Base-by-base conservation (phyloP, 2,329 filamentous ascomycete species). In the Colletotrichum graminicola region DNA sequence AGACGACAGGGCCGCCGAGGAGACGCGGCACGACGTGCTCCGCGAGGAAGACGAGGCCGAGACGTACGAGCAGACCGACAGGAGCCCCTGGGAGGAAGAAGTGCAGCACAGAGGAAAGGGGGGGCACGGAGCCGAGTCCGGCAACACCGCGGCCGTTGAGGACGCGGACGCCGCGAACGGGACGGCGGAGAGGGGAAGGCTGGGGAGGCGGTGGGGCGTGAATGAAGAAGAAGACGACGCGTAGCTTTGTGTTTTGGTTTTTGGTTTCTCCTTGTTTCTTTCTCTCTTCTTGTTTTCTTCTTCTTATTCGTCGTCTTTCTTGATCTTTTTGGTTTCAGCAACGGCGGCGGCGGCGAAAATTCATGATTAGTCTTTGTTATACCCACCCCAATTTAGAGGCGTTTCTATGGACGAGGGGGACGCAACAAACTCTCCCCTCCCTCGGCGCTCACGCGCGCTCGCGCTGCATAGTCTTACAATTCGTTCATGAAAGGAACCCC, bases 1-100 rank as follows among this genome's bases (percentile, higher is more conserved):
- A 4, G 74, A 75, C 11, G 74, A 72, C 39, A 64, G 73, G 62
- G 56, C 39, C 36, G 52, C 54, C 16, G 70, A 72, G 34, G 74
- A 74, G 68, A 73, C 54, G 54, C 52, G 34, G 47, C 34, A 73
- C 32, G 63, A 59, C 23, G 60, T 67, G 8, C n/a, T 72, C 16
- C 26, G 45, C 8, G 71, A 71, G 41, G 63, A 62, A 18, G 71
- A 73, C n/a, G 71, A 74, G 21, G 59, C 8, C 12, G 59, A 67
- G 29, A 21, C 34, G 29, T 47, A 34, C 5, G 60, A 60, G 26
- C 67, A 63, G 51, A 4, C 49, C 18, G 36, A 43, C 6, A 57
- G 43, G 16, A 54, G n/a, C 21, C 49, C 49, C 5, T 11, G 14
- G 1, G 23, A 26, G n/a, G 36, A 55, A 21, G 57, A 36, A 12